Conservation (phyloP, 805 yeast genomes). For the Saccharomycopsis schoenii region DNA sequence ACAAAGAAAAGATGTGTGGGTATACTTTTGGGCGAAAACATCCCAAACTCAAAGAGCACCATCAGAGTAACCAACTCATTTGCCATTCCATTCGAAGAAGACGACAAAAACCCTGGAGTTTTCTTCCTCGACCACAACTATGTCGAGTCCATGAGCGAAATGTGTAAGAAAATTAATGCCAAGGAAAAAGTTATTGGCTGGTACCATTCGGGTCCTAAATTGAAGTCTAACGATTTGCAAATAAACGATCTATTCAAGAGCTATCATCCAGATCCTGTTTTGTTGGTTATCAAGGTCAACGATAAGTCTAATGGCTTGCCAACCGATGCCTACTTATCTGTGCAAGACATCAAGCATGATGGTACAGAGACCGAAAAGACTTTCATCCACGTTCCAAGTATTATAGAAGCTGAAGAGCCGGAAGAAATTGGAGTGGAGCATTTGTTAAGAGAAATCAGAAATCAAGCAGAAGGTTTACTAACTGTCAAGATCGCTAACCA, state of each 20-base stretch:
- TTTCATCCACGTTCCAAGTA: slow-evolving; percentile 85
- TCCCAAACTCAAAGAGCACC: slow-evolving; percentile 30
- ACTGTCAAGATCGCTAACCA: slow-evolving; percentile 83
- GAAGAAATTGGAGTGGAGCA: slow-evolving; percentile 99
- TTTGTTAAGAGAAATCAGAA: slow-evolving; percentile 84
- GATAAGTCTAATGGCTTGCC: slow-evolving; percentile 74
- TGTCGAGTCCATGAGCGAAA: slow-evolving; percentile 92
- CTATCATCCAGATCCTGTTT: slow-evolving; percentile 70
- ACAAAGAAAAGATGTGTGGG: slow-evolving; percentile 84
- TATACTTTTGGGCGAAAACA: slow-evolving; percentile 78
- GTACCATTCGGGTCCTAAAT: slow-evolving; percentile 97
- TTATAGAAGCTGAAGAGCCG: slow-evolving; percentile 95
- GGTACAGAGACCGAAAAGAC: slow-evolving; percentile 90
- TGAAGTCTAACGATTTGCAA: slow-evolving; percentile 77
- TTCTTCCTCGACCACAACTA: slow-evolving; percentile 97
- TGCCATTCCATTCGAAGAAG: slow-evolving; percentile 98
- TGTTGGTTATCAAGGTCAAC: slow-evolving; percentile 85
- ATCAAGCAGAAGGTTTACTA: slow-evolving; percentile 90
- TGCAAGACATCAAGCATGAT: slow-evolving; percentile 93
- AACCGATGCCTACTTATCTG: slow-evolving; percentile 87
- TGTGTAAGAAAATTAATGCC: slow-evolving; percentile 97
- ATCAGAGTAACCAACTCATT: slow-evolving; percentile 83
- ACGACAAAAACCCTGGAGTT: slow-evolving; percentile 78
- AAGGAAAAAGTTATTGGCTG: slow-evolving; percentile 96
- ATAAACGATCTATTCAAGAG: slow-evolving; percentile 84